Evolutionary conservation across 108 stramenopile genomes (phyloP).

Genomic region (Nannochloropsis salina): DNA sequence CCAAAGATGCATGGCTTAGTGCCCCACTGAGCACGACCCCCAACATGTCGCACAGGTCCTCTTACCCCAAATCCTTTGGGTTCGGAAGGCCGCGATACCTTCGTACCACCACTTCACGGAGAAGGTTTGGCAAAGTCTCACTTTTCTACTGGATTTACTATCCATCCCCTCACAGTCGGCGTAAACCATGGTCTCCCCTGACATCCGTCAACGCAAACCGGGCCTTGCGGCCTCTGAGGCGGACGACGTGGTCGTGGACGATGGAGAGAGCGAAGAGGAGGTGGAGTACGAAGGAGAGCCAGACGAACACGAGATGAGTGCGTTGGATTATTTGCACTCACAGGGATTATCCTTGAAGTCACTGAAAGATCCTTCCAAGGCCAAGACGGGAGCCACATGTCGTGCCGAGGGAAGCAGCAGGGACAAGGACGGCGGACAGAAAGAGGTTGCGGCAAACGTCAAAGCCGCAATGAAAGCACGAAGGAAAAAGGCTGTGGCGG

Average conservation of each 20-base stretch:
- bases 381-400: not conserved
- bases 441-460: not conserved
- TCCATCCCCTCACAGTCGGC: not conserved
- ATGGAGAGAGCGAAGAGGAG: not conserved
- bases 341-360: slow-evolving; percentile 8
- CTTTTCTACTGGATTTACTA: not conserved
- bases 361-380: not conserved
- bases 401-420: not conserved
- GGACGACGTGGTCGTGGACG: not conserved
- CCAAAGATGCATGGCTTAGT: too few relatives aligned
- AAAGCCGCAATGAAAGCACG: not conserved
- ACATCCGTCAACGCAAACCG: not conserved
- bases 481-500: not conserved
- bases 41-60: too few relatives aligned
- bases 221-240: not conserved
- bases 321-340: slow-evolving; percentile 14
- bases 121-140: too few relatives aligned
- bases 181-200: not conserved
- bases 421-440: not conserved
- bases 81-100: too few relatives aligned
- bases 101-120: too few relatives aligned
- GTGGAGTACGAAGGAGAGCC: not conserved
- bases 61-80: too few relatives aligned
- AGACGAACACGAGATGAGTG: slow-evolving; percentile 14
- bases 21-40: too few relatives aligned